Evolutionary conservation across 257 asterid species (phyloP).

Genomic region (Primulina eburnea): DNA sequence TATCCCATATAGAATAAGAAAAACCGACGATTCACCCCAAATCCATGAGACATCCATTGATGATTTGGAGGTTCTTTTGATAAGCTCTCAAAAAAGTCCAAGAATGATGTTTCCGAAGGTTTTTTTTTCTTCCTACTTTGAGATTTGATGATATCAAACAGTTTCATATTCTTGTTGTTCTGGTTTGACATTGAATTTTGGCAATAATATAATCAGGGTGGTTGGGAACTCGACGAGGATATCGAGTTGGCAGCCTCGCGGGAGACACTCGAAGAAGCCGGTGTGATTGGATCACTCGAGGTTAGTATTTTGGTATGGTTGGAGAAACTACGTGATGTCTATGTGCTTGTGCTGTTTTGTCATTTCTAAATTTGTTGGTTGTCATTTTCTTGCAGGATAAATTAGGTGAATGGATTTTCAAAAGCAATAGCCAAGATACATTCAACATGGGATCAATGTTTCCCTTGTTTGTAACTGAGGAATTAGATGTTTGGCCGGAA

Average conservation of each 20-base stretch:
- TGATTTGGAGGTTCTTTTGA: constrained; percentile 76
- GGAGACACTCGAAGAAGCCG: constrained; percentile 24
- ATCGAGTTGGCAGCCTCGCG: constrained; percentile 20
- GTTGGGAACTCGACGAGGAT: constrained; percentile 33
- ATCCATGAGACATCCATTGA: constrained; percentile 39
- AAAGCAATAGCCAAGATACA: constrained; percentile 89
- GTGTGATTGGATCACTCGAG: constrained; percentile 21
- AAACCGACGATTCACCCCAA: constrained; percentile 30
- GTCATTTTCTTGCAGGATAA: constrained; percentile 43
- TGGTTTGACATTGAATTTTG: constrained; percentile 3
- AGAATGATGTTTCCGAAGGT: constrained; percentile 98
- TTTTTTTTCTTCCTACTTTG: not conserved
- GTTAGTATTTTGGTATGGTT: constrained; percentile 2
- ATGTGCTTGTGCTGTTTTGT: not conserved
- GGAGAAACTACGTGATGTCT: not conserved
- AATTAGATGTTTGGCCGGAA: constrained; percentile 89
- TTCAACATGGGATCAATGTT: constrained; percentile 87
- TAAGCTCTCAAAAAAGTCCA: constrained; percentile 85
- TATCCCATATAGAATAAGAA: constrained; percentile 67
- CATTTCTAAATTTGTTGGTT: constrained; percentile 1
- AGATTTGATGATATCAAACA: not conserved
- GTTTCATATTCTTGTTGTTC: not conserved
- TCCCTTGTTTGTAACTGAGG: constrained; percentile 72
- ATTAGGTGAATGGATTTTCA: constrained; percentile 81
- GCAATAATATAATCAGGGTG: constrained; percentile 30